Evolutionary conservation across 78 protist genomes (phyloP).

Genomic region (Dictyostelium firmibasis): DNA sequence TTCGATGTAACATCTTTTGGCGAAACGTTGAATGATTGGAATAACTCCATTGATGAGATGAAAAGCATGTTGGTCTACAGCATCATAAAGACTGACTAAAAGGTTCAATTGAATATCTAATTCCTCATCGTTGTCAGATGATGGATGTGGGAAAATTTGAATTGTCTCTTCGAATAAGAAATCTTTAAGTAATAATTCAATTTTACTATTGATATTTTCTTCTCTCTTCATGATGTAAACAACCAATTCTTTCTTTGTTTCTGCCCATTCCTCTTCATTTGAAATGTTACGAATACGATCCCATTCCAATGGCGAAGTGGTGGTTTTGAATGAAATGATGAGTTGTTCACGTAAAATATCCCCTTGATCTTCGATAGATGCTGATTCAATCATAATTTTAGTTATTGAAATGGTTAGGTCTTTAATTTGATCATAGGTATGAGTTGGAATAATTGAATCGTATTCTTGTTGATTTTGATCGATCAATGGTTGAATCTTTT

Average conservation of each 20-base stretch:
- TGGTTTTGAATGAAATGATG: constrained; percentile 67
- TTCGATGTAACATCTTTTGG: constrained; percentile 65
- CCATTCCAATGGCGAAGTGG: constrained; percentile 67
- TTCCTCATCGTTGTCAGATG: not conserved
- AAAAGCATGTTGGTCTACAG: constrained; percentile 11
- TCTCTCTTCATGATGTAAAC: constrained; percentile 64
- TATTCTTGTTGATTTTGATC: not conserved
- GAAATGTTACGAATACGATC: constrained; percentile 75
- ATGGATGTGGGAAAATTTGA: constrained; percentile 80
- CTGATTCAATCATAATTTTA: constrained; percentile 42
- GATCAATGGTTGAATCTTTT: constrained; percentile 10
- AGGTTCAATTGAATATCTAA: constrained; percentile 23
- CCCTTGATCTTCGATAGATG: constrained; percentile 66
- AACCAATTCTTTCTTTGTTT: constrained; percentile 69
- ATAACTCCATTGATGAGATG: not conserved
- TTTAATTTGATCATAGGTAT: constrained; percentile 56
- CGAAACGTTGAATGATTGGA: constrained; percentile 38
- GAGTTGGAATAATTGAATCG: not conserved
- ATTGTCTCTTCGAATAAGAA: constrained; percentile 60
- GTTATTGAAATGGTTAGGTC: constrained; percentile 32
- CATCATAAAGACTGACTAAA: constrained; percentile 24
- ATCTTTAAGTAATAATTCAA: constrained; percentile 73
- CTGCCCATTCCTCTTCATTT: constrained; percentile 71
- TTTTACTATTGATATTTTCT: constrained; percentile 58
- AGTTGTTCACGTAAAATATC: constrained; percentile 72